A percentile compares a stretch with the other conserved stretches of the same genome.
Conservation (phyloP, 768 basidiomycete genomes). For the Clitopilus passeckerianus region DNA sequence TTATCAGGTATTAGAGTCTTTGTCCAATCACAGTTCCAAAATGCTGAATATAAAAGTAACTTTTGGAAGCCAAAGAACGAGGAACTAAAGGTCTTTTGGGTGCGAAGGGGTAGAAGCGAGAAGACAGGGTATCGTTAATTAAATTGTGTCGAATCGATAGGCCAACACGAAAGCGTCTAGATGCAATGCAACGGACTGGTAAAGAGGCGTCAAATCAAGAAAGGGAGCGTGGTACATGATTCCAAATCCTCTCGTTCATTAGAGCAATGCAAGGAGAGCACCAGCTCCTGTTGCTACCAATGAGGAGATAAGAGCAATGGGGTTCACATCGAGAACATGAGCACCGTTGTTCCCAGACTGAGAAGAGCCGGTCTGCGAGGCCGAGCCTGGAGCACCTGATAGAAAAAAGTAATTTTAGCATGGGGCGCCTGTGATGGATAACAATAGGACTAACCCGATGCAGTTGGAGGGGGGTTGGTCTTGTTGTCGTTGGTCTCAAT, state of each 20-base stretch:
- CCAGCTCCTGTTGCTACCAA: constrained; percentile 13
- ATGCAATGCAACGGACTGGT: background rate
- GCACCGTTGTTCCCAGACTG: background rate
- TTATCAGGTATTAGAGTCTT: too few species aligned
- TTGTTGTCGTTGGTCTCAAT: constrained; percentile 77
- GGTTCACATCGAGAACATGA: background rate
- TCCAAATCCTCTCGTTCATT: background rate
- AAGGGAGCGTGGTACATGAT: background rate
- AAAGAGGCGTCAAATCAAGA: background rate
- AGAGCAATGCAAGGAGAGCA: constrained; percentile 9
- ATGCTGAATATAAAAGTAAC: too few species aligned
- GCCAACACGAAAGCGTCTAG: background rate
- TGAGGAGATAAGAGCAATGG: constrained; percentile 3
- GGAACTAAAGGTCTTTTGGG: background rate
- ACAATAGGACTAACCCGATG: constrained; percentile 52
- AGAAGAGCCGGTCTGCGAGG: constrained; percentile 17
- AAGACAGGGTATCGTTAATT: background rate
- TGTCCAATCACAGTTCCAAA: too few species aligned
- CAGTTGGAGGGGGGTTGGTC: constrained; percentile 44
- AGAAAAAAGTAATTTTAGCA: constrained; percentile 45
- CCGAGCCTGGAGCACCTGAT: constrained; percentile 28
- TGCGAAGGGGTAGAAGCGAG: background rate
- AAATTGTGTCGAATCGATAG: background rate
- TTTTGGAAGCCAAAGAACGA: background rate
- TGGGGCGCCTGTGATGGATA: constrained; percentile 49